Conservation (phyloP, 805 yeast genomes). For the Candida oleophila region DNA sequence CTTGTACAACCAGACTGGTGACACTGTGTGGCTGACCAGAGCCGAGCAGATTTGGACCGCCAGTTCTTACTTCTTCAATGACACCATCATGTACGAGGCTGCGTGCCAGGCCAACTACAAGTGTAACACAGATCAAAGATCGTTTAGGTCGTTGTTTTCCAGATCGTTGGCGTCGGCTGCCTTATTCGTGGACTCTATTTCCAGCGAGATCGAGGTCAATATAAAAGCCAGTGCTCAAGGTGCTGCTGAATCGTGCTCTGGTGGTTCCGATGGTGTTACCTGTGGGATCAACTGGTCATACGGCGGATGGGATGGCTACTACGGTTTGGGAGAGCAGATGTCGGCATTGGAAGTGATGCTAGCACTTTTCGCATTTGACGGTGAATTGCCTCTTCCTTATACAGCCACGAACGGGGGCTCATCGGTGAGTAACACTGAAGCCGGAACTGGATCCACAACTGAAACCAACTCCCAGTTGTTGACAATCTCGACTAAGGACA, state of each 20-base stretch:
- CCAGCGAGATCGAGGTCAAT: slow-evolving; percentile 39
- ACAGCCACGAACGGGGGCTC: slow-evolving; percentile 36
- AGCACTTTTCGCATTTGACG: slow-evolving; percentile 19
- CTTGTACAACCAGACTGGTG: slow-evolving; percentile 55
- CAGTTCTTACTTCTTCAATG: slow-evolving; percentile 37
- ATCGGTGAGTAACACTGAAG: slow-evolving; percentile 32
- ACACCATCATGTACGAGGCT: slow-evolving; percentile 56
- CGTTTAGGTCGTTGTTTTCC: slow-evolving; percentile 69
- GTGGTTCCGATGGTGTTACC: slow-evolving; percentile 84
- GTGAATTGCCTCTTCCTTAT: slow-evolving; percentile 19
- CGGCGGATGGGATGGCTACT: slow-evolving; percentile 60
- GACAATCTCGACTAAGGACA: slow-evolving; percentile 59
- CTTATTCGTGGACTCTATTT: slow-evolving; percentile 49
- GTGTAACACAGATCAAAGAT: slow-evolving; percentile 76
- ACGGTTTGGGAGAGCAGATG: slow-evolving; percentile 86
- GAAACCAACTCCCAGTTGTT: slow-evolving; percentile 41
- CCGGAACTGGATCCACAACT: slow-evolving; percentile 36
- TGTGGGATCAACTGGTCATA: slow-evolving; percentile 76
- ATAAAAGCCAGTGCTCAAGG: slow-evolving; percentile 57
- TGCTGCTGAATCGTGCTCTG: slow-evolving; percentile 77
- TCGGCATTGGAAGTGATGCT: slow-evolving; percentile 68
- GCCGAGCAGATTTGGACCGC: slow-evolving; percentile 37
- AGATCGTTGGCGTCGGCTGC: slow-evolving; percentile 63
- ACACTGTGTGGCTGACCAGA: slow-evolving; percentile 36
- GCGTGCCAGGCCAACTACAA: slow-evolving; percentile 51